Evolutionary conservation across 2,329 filamentous ascomycete genomes (phyloP).

Genomic region (Colletotrichum australisinense): DNA sequence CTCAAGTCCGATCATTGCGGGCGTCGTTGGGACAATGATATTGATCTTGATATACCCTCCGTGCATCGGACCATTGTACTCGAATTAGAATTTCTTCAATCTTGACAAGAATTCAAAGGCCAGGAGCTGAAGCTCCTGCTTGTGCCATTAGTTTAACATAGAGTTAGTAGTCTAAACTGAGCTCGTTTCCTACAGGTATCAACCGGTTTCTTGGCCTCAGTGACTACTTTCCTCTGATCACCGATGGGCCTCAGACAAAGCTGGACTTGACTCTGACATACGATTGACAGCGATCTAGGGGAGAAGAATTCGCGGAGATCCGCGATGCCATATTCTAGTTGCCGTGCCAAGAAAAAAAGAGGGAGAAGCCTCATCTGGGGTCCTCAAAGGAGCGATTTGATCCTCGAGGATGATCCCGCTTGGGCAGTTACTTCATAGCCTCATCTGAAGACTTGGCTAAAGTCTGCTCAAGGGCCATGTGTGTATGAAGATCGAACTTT

Average conservation of each 20-base stretch:
- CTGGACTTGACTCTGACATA: not conserved
- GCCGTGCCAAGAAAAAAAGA: not conserved
- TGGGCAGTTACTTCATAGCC: not conserved
- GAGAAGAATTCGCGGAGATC: not conserved
- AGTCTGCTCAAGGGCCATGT: not conserved
- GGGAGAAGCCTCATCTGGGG: not conserved
- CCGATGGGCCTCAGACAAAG: not conserved
- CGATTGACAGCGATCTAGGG: too few relatives aligned
- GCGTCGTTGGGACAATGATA: not conserved
- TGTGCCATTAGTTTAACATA: too few relatives aligned
- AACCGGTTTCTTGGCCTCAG: too few relatives aligned
- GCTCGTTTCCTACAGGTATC: too few relatives aligned
- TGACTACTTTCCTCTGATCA: not conserved
- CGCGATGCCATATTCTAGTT: not conserved
- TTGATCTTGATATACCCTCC: not conserved
- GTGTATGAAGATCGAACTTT: not conserved
- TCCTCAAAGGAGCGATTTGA: too few relatives aligned
- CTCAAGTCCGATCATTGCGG: not conserved
- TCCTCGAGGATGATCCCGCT: not conserved
- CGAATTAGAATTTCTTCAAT: not conserved
- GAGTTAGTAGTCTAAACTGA: too few relatives aligned
- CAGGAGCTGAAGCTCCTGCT: not conserved
- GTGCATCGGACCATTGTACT: not conserved
- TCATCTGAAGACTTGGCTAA: not conserved
- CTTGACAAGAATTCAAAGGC: not conserved